phyloP scores from a whole-genome alignment of 1,139 yeast species.

The Candida anutae region DNA sequence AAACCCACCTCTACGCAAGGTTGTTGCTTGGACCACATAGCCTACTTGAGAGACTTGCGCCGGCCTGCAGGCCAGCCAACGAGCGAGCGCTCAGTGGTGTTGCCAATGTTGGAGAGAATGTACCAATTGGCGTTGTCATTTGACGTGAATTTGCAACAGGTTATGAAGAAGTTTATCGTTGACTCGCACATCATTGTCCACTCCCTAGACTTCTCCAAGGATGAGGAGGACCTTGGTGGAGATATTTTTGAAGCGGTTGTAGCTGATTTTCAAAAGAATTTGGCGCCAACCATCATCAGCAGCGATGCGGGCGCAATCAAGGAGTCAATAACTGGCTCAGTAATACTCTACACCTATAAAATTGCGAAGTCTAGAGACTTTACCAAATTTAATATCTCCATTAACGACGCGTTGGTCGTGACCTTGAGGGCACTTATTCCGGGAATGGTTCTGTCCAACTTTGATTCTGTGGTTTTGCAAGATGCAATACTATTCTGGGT shows the following conservation, averaged over 20 bases:
- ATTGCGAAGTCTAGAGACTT: constrained; percentile 10
- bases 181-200: constrained; percentile 21
- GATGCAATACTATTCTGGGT: constrained; percentile 32
- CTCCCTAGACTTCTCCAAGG: constrained; percentile 11
- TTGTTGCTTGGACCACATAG: constrained; percentile 18
- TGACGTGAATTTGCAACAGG: constrained; percentile 49
- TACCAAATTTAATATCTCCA: constrained; percentile 13
- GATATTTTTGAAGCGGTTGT: constrained; percentile 25
- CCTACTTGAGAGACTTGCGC: too few species aligned
- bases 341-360: constrained; percentile 21
- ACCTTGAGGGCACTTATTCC: constrained; percentile 31
- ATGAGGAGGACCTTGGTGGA: constrained; percentile 4
- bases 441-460: constrained; percentile 23
- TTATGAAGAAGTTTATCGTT: constrained; percentile 26
- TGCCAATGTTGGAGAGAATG: constrained; percentile 33
- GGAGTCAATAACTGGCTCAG: constrained; percentile 24
- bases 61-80: too few species aligned
- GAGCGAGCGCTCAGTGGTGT: constrained; percentile 6
- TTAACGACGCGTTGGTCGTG: constrained; percentile 27
- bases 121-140: constrained; percentile 48
- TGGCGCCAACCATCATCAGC: constrained; percentile 19
- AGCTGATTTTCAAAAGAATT: constrained; percentile 26
- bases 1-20: constrained; percentile 18
- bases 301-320: constrained; percentile 16
- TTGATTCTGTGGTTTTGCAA: constrained; percentile 15